Percentiles rank a stretch among this genome's conserved stretches.
Evolutionary conservation across 2,329 filamentous ascomycete genomes (phyloP).

Genomic region (Alternaria consortialis): DNA sequence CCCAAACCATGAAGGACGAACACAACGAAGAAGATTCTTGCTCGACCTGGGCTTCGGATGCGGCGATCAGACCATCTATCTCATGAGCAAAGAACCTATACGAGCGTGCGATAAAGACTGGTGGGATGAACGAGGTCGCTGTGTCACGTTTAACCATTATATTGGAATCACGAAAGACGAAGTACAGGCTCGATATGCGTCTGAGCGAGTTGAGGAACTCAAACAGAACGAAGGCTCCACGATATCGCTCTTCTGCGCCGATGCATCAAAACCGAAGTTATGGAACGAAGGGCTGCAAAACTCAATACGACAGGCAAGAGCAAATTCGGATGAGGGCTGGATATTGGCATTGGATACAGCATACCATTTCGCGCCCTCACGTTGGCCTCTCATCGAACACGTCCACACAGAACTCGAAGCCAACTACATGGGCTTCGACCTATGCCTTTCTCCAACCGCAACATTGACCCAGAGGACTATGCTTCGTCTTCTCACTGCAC

Average conservation of each 20-base stretch:
- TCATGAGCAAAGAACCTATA: constrained; percentile 42
- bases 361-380: constrained; percentile 66
- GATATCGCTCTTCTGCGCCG: constrained; percentile 57
- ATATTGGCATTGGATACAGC: constrained; percentile 65
- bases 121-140: constrained; percentile 22
- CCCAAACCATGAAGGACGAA: constrained; percentile 8
- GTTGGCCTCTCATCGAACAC: constrained; percentile 57
- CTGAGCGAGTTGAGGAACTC: constrained; percentile 22
- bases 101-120: constrained; percentile 24
- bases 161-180: constrained; percentile 63
- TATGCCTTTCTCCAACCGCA: constrained; percentile 50
- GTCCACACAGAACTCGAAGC: constrained; percentile 56
- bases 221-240: neutral
- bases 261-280: constrained; percentile 59
- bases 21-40: constrained; percentile 34
- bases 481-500: constrained; percentile 55
- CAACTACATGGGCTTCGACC: constrained; percentile 65
- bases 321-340: constrained; percentile 53
- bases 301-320: constrained; percentile 13
- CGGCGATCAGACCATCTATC: constrained; percentile 64
- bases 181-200: constrained; percentile 55
- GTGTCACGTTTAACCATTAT: constrained; percentile 48
- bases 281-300: constrained; percentile 51
- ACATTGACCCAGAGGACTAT: constrained; percentile 35
- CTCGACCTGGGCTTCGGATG: constrained; percentile 68